Base-by-base conservation (phyloP, 176 grass and related monocot genomes). In the Alopecurus myosuroides region DNA sequence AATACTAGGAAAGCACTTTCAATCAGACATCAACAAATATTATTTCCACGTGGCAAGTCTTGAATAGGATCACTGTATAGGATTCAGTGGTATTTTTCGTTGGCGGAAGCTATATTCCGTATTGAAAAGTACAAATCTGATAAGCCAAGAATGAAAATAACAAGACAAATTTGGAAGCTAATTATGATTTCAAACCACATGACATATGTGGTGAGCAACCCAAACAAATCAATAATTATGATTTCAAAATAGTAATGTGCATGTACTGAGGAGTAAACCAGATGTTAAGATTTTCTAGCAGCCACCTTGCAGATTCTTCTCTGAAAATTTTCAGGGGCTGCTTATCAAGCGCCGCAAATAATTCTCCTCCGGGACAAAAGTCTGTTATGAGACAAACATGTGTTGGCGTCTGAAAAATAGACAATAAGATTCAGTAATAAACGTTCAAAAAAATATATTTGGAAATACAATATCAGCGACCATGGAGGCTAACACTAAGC, bases 301-400 rank as follows among this genome's bases (percentile, higher is more conserved):
- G 76, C 7, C 88, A 99, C 97, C 94, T 99, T 86, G 97, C 91
- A 82, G 93, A 91, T 33, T 96, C 93, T 81, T 99, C 93, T 88
- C 91, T 92, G 57, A 99, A 94, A 46, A 94, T 76, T 84, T 96
- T 99, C 89, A 96, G 89, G 8, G 97, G 93, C 86, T 99, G 97
- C 41, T 55, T 93, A 83, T 99, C 91, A 45, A 99, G 91, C 37
- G 95, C 86, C 22, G 88, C 97, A 92, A 99, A 99, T 57, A 99
- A 64, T 88, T 96, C 97, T 86, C 97, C 97, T 86, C 97, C 97
- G 2, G 93, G 86, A 77, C 91, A 96, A 70, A 99, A 99, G 91
- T 99, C 97, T 84, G 93, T 99, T 88, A 99, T 99, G 56, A 99
- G 91, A 86, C 97, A 99, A 85, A 99, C 84, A 80, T 99, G 97